A percentile compares a stretch with the other conserved stretches of the same genome.
These are phyloP conservation scores for Haplosporangium gracile DNA, from an alignment of 192 early-diverging fungal species.

Conservation along the genomic window DNA sequence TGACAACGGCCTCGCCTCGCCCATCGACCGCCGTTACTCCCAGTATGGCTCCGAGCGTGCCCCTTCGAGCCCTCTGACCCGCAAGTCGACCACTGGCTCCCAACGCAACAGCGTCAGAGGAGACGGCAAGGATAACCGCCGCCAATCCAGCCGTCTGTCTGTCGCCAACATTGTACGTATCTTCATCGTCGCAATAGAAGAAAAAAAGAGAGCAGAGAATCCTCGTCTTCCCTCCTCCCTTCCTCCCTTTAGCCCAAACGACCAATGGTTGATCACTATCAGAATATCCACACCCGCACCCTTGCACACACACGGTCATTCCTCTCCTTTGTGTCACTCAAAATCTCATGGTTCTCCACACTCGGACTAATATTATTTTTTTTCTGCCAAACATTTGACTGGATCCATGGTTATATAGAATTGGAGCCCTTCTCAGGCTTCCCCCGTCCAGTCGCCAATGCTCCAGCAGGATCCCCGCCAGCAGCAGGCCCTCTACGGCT, in stretches of 20 bases:
- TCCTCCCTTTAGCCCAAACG: neutral
- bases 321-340: slow-evolving; percentile 12
- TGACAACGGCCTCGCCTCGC: slow-evolving; percentile 46
- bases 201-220: neutral
- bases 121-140: slow-evolving; percentile 41
- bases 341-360: slow-evolving; percentile 2
- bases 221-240: neutral
- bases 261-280: neutral
- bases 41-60: slow-evolving; percentile 53
- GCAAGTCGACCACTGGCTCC: slow-evolving; percentile 48
- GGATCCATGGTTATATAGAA: slow-evolving; percentile 15
- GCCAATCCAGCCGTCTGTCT: slow-evolving; percentile 52
- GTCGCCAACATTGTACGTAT: slow-evolving; percentile 42
- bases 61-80: slow-evolving; percentile 34
- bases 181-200: neutral
- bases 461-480: slow-evolving; percentile 39
- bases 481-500: slow-evolving; percentile 28
- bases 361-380: neutral
- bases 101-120: slow-evolving; percentile 46
- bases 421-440: slow-evolving; percentile 50
- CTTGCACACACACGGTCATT: neutral
- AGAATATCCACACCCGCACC: neutral
- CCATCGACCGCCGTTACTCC: slow-evolving; percentile 48
- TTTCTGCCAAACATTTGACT: no score
- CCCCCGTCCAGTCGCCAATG: slow-evolving; percentile 51